A percentile compares a stretch with the other conserved stretches of the same genome.
phyloP scores from a whole-genome alignment of 345 rosid species.

The Eucalyptus marginata region DNA sequence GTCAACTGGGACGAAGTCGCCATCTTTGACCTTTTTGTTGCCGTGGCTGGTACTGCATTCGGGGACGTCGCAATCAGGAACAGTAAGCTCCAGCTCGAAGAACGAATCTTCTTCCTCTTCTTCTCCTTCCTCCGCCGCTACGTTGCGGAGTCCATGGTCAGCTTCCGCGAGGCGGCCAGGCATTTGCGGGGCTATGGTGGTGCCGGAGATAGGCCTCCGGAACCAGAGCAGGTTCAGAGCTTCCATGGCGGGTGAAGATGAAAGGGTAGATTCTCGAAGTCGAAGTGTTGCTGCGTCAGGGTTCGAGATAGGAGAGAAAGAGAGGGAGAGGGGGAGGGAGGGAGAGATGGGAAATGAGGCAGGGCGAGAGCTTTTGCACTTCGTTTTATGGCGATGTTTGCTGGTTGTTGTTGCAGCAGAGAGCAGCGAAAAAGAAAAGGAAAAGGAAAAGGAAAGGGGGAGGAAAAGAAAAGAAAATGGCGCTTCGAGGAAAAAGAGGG shows the following conservation, averaged over 20 bases:
- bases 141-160: neutral
- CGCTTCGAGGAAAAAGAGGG: constrained; percentile 3
- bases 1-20: neutral
- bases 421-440: neutral
- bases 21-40: constrained; percentile 3
- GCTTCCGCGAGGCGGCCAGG: neutral
- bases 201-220: constrained; percentile 27
- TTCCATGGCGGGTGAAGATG: constrained; percentile 29
- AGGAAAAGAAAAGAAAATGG: constrained; percentile 1
- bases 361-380: constrained; percentile 18
- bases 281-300: neutral
- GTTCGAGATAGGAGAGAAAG: neutral
- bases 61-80: constrained; percentile 17
- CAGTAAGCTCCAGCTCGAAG: constrained; percentile 75
- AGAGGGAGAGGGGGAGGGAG: neutral
- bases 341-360: neutral
- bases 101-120: constrained; percentile 81
- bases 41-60: neutral
- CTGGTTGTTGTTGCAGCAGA: neutral
- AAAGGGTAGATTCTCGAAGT: neutral
- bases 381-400: constrained; percentile 16
- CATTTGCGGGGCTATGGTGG: neutral
- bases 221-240: constrained; percentile 52
- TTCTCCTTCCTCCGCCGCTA: constrained; percentile 30
- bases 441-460: neutral